Evolutionary conservation across 805 yeast genomes (phyloP).

Genomic region (Kodamaea restingae): DNA sequence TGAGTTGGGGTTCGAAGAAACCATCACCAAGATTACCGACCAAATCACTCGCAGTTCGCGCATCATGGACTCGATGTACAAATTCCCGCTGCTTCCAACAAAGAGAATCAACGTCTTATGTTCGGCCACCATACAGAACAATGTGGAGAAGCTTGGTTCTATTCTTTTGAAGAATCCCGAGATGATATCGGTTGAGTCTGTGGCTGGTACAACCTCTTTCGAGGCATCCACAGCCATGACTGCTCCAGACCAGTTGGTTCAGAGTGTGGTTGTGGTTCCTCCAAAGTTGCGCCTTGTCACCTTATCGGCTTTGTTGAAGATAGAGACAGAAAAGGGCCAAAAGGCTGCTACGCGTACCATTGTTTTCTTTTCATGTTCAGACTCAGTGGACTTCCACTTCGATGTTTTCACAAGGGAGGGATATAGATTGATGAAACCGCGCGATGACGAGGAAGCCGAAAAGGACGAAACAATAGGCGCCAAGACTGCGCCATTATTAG

Average conservation of each 20-base stretch:
- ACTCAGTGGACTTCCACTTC: constrained; percentile 93
- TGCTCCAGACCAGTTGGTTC: constrained; percentile 90
- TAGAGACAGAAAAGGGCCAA: constrained; percentile 29
- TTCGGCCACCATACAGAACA: constrained; percentile 88
- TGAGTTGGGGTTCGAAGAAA: constrained; percentile 96
- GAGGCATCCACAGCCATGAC: constrained; percentile 27
- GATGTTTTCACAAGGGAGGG: constrained; percentile 66
- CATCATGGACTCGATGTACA: constrained; percentile 30
- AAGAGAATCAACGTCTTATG: constrained; percentile 77
- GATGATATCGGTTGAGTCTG: constrained; percentile 48
- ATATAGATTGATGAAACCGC: constrained; percentile 29
- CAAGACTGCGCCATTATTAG: constrained; percentile 51
- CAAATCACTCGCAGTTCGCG: constrained; percentile 47
- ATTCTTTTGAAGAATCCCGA: constrained; percentile 71
- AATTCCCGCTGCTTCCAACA: constrained; percentile 59
- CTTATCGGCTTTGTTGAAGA: constrained; percentile 60
- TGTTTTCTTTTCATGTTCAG: constrained; percentile 90
- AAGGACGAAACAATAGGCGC: constrained; percentile 34
- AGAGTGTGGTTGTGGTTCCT: constrained; percentile 79
- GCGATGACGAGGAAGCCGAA: constrained; percentile 13
- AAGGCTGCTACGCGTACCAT: constrained; percentile 54
- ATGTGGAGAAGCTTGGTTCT: constrained; percentile 77
- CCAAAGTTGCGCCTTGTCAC: constrained; percentile 88
- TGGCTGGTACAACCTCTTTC: constrained; percentile 26
- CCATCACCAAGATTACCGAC: constrained; percentile 70